Percentiles rank a stretch among this genome's conserved stretches.
Conservation (phyloP, 2,329 filamentous ascomycete species). For the Calonectria honghensis region DNA sequence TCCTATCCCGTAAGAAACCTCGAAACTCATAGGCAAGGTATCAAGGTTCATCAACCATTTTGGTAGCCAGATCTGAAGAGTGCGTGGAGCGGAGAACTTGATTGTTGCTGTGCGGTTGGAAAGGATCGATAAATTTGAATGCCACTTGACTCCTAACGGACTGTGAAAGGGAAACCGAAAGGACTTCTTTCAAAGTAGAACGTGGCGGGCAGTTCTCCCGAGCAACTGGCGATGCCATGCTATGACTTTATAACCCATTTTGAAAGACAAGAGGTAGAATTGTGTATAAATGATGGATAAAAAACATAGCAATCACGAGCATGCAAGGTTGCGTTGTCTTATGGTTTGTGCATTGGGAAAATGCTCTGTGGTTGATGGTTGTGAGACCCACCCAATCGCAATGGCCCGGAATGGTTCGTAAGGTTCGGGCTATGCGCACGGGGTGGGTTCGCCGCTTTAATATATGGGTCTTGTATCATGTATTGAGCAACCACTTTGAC, state of each 20-base stretch:
- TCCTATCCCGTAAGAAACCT: neutral
- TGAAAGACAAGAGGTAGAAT: neutral
- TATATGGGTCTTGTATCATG: neutral
- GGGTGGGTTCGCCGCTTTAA: constrained; percentile 1
- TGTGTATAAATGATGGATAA: neutral
- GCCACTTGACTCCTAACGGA: neutral
- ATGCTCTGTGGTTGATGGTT: neutral
- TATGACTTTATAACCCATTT: neutral
- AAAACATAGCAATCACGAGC: neutral
- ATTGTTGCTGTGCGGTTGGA: neutral
- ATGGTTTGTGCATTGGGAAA: neutral
- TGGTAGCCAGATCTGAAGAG: neutral
- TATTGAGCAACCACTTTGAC: neutral
- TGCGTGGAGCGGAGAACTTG: neutral
- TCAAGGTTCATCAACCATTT: neutral
- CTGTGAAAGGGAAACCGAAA: neutral
- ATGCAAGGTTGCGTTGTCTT: neutral
- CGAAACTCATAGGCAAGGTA: neutral
- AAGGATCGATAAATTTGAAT: neutral
- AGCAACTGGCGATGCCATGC: neutral
- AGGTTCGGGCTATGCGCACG: neutral
- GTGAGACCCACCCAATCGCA: constrained; percentile 15
- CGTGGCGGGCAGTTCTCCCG: neutral
- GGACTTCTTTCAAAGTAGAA: neutral
- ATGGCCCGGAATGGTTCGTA: neutral